Conservation (phyloP, 768 basidiomycete species). For the Asterophora parasitica region DNA sequence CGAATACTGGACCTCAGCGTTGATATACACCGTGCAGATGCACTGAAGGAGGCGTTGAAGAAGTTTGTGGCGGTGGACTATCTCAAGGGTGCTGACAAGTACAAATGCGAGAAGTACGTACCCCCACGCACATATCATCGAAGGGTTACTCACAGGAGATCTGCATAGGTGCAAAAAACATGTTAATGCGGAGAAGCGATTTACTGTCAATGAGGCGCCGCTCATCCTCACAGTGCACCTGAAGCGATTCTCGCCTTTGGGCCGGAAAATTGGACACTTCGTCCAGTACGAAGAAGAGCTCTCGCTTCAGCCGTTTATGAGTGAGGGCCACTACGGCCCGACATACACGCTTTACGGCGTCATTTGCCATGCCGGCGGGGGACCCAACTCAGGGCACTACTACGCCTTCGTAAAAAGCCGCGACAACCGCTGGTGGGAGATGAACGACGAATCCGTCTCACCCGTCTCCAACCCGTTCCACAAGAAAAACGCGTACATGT, state of each 20-base stretch:
- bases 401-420: constrained; percentile 76
- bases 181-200: constrained; percentile 86
- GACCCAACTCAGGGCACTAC: constrained; percentile 96
- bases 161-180: constrained; percentile 79
- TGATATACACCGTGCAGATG: constrained; percentile 66
- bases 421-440: constrained; percentile 77
- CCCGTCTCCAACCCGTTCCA: constrained; percentile 38
- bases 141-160: neutral
- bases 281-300: constrained; percentile 79
- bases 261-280: constrained; percentile 76
- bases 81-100: constrained; percentile 89
- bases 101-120: constrained; percentile 95
- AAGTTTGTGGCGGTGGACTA: constrained; percentile 81
- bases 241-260: constrained; percentile 90
- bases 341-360: constrained; percentile 87
- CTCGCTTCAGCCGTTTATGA: constrained; percentile 75
- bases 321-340: constrained; percentile 70
- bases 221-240: constrained; percentile 87
- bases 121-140: neutral
- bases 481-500: constrained; percentile 83
- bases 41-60: constrained; percentile 66
- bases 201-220: constrained; percentile 86
- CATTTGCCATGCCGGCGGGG: constrained; percentile 88
- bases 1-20: constrained; percentile 90
- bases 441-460: constrained; percentile 85